Base-by-base conservation (phyloP, 805 yeast genomes). In the Brettanomyces nanus region DNA sequence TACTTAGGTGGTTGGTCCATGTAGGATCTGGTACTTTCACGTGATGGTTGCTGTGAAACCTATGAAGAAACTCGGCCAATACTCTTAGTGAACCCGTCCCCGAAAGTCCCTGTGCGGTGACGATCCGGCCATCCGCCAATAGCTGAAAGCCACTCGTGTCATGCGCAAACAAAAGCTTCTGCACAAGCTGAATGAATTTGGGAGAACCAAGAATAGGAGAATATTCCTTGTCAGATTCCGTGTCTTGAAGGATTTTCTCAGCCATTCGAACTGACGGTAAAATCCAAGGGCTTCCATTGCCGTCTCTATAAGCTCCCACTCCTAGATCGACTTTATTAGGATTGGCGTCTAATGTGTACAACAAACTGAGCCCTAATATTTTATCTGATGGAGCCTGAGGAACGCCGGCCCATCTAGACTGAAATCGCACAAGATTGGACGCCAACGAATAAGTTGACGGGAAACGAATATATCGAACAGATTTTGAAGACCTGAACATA, bases 41-140 rank as follows among this genome's bases (percentile, higher is more conserved):
- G n/a, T 19, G 28, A 45, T 73, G 61, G 43, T 63, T 61, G 7
- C 69, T 57, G 53, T 77, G 68, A 69, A 81, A 83, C 44, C 72
- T 64, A 47, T 62, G 61, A 51, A 89, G 61, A 55, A 90, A 84
- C 54, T 80, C 90, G 19, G 84, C 90, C 35, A 87, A 77, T 28
- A 90, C 79, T 48, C 94, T 77, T 44, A 89, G 68, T 3, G 97
- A 90, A 45, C 98, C 98, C 28, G 98, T 90, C 45, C 98, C 98
- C 28, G 95, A 82, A 44, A 90, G 70, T 41, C 97, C 82, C 65
- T 90, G 98, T 11, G 87, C 70, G 35, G 94, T 76, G 37, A 86
- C 82, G 29, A 89, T 72, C 51, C 95, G 71, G 40, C 73, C 71
- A 36, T 75, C 78, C 11, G 63, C 62, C 31, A 81, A 59, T 40